These are phyloP conservation scores for Ceratobasidium theobromae DNA, from an alignment of 1,284 basidiomycete genomes.

Conservation along the genomic window DNA sequence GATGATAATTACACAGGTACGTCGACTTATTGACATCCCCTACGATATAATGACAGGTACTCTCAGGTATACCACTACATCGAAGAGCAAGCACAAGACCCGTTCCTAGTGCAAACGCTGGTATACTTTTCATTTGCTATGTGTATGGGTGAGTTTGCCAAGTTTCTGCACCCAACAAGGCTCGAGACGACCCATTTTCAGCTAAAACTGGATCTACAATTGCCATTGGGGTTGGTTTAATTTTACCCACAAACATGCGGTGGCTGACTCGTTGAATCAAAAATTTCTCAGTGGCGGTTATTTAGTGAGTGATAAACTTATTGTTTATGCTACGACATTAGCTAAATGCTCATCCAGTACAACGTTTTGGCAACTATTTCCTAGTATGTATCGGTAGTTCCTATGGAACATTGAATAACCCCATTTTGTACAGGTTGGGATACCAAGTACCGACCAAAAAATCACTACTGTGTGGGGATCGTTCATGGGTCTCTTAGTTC, in stretches of 20 bases:
- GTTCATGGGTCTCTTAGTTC: conserved; percentile 19
- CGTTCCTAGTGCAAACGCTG: background rate
- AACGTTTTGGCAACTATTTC: conserved; percentile 12
- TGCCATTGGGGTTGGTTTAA: background rate
- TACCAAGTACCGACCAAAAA: background rate
- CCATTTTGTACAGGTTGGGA: background rate
- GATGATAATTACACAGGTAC: conserved; percentile 8
- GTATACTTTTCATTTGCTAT: conserved; percentile 2
- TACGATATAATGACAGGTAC: background rate
- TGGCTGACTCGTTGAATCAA: background rate
- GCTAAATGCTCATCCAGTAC: conserved; percentile 1
- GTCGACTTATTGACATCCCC: background rate
- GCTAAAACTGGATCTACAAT: conserved; percentile 3
- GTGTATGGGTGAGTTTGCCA: background rate
- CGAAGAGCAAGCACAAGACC: conserved; percentile 2
- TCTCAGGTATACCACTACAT: conserved; percentile 10
- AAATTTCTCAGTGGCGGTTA: conserved; percentile 14
- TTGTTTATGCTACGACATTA: background rate
- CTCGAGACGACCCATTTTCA: background rate
- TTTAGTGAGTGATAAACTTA: background rate
- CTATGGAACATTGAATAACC: background rate
- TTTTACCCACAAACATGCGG: background rate
- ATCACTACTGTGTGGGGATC: conserved; percentile 1
- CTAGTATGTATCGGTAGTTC: background rate
- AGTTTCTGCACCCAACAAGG: background rate